A percentile compares a stretch with the other conserved stretches of the same genome.
phyloP scores from a whole-genome alignment of 495 filamentous ascomycete genomes.

The Penicillium ochrochloron region DNA sequence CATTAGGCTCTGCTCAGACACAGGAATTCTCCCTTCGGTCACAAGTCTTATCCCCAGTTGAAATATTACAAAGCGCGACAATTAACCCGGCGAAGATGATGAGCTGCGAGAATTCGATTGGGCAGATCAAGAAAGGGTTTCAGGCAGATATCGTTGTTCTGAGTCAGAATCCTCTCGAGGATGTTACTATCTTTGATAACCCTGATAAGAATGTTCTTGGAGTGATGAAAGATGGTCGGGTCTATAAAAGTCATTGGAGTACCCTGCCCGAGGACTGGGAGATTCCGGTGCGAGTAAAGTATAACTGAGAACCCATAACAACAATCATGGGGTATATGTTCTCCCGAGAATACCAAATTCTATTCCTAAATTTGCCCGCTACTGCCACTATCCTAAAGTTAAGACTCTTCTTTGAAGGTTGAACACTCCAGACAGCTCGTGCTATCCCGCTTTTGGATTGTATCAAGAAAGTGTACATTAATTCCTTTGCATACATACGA shows the following conservation, averaged over 20 bases:
- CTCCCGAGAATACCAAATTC: no score
- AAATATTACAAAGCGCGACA: slow-evolving; percentile 56
- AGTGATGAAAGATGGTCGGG: slow-evolving; percentile 55
- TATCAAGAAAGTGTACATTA: no score
- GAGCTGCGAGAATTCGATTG: slow-evolving; percentile 45
- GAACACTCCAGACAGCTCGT: no score
- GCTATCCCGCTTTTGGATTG: no score
- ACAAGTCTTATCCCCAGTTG: slow-evolving; percentile 43
- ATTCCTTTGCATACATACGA: no score
- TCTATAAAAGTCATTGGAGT: slow-evolving; percentile 49
- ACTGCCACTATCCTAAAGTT: no score
- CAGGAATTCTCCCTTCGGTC: slow-evolving; percentile 54
- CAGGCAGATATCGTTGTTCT: slow-evolving; percentile 51
- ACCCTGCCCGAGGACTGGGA: slow-evolving; percentile 39
- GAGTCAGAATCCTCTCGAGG: slow-evolving; percentile 53
- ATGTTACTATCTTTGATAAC: slow-evolving; percentile 54
- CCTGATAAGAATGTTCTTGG: slow-evolving; percentile 50
- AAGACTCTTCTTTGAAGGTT: no score
- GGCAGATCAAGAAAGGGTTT: slow-evolving; percentile 47
- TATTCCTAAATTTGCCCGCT: no score
- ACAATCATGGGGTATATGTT: no score
- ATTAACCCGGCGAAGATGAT: slow-evolving; percentile 55
- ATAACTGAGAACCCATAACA: slow-evolving; percentile 9
- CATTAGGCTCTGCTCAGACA: slow-evolving; percentile 50
- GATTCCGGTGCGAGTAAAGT: slow-evolving; percentile 33